phyloP scores from a whole-genome alignment of 495 filamentous ascomycete species.

The Hypomontagnella monticulosa region DNA sequence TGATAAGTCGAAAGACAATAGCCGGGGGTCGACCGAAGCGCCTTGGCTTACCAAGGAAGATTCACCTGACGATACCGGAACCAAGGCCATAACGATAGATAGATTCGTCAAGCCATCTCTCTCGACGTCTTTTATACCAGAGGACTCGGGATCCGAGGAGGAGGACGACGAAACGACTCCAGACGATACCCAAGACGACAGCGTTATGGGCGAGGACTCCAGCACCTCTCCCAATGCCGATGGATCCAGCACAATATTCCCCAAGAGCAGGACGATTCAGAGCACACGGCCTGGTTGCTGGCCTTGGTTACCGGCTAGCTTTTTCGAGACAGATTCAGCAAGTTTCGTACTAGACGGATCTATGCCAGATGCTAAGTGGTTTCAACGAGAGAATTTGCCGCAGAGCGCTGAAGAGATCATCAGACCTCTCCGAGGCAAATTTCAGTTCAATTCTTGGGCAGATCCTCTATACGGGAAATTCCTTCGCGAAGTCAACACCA shows the following conservation, averaged over 20 bases:
- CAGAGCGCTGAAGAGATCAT: constrained; percentile 48
- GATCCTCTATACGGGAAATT: constrained; percentile 53
- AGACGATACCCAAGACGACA: constrained; percentile 1
- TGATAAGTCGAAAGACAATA: neutral
- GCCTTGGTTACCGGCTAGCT: constrained; percentile 27
- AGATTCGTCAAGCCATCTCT: constrained; percentile 25
- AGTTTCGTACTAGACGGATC: constrained; percentile 47
- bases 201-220: constrained; percentile 8
- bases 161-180: constrained; percentile 21
- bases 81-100: neutral
- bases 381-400: constrained; percentile 48
- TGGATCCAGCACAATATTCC: constrained; percentile 2
- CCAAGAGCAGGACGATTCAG: constrained; percentile 18
- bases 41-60: neutral
- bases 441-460: constrained; percentile 44
- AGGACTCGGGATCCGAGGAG: constrained; percentile 31
- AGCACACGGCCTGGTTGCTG: constrained; percentile 32
- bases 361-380: constrained; percentile 45
- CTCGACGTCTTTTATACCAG: constrained; percentile 27
- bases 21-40: neutral
- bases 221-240: neutral
- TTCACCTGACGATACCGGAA: neutral
- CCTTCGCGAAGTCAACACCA: constrained; percentile 46
- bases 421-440: constrained; percentile 20
- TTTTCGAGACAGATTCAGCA: constrained; percentile 44